Evolutionary conservation across 2,329 filamentous ascomycete genomes (phyloP).

Genomic region (Podosphaera aphanis): DNA sequence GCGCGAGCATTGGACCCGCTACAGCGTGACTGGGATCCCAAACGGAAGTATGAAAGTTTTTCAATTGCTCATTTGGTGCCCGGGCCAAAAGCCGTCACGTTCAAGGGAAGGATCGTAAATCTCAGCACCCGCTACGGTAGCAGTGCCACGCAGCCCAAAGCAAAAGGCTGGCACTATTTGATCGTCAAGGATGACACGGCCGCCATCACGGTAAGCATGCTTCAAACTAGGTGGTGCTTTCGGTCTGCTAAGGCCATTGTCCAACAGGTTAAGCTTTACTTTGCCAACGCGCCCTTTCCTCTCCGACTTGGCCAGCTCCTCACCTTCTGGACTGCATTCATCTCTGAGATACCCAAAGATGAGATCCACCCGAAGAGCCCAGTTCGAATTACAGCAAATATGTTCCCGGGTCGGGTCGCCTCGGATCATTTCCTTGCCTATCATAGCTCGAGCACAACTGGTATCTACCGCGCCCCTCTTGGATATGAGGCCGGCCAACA

Average conservation of each 20-base stretch:
- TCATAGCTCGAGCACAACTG: slow-evolving; percentile 21
- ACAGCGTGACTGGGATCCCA: slow-evolving; percentile 19
- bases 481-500: slow-evolving; percentile 16
- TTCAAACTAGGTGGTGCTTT: neutral
- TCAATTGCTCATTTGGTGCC: slow-evolving; percentile 24
- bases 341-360: slow-evolving; percentile 17
- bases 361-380: slow-evolving; percentile 12
- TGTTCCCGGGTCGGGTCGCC: slow-evolving; percentile 32
- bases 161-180: slow-evolving; percentile 28
- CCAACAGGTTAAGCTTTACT: slow-evolving; percentile 27
- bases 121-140: slow-evolving; percentile 22
- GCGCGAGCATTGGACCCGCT: slow-evolving; percentile 19
- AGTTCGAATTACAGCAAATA: slow-evolving; percentile 22
- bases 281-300: slow-evolving; percentile 19
- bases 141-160: slow-evolving; percentile 21
- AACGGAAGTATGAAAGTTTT: slow-evolving; percentile 23
- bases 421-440: slow-evolving; percentile 30
- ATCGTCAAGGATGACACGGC: slow-evolving; percentile 32
- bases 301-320: slow-evolving; percentile 29
- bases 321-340: slow-evolving; percentile 31
- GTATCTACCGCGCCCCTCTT: slow-evolving; percentile 24
- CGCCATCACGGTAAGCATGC: slow-evolving; percentile 23
- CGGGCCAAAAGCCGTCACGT: slow-evolving; percentile 25
- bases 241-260: neutral
- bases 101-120: slow-evolving; percentile 33